Base-by-base conservation (phyloP, 345 rosid species). In the Acer saccharum region DNA sequence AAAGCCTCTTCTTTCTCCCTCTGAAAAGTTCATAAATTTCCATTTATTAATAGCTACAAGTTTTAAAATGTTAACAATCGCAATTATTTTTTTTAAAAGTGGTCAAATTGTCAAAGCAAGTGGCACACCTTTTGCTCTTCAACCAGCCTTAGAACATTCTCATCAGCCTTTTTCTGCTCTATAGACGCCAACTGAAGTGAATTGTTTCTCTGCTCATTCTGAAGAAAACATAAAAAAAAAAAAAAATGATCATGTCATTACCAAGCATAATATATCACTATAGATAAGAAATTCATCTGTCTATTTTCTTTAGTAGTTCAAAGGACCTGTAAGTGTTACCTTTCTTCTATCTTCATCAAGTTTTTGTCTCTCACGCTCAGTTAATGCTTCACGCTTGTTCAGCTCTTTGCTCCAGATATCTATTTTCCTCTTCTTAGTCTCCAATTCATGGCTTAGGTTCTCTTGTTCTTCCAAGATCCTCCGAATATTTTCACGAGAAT, bases 341-440 rank as follows among this genome's bases (percentile, higher is more conserved):
- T 88, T 88, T 84, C 83, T 81, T 89, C 81, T 94, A n/a, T 92
- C 99, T 76, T 92, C 97, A 61, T 92, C 93, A 78, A 94, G 97
- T 84, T 88, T 91, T 80, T 88, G 92, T 67, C 89, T 88, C 82
- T 95, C 98, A 18, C 88, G 84, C 82, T 94, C 99, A 68, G 98
- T 93, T 10, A 89, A 54, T 17, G 93, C 88, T 85, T 92, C 98
- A 29, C 90, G 89, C 71, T 94, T 93, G 74, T 92, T 92, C 86
- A 94, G 79, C 65, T 87, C 84, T 79, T 85, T 93, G 87, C 82
- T 86, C 97, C 95, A 82, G 13, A 20, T 1, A 68, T 86, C 89
- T 72, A 90, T 80, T 43, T 87, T 82, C 79, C 20, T 85, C 84
- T 85, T 90, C 90, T 89, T 90, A 2, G 35, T 12, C 74, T 91